These are phyloP conservation scores for Xylaria arbuscula DNA, from an alignment of 2,329 filamentous ascomycete species.

Conservation along the genomic window DNA sequence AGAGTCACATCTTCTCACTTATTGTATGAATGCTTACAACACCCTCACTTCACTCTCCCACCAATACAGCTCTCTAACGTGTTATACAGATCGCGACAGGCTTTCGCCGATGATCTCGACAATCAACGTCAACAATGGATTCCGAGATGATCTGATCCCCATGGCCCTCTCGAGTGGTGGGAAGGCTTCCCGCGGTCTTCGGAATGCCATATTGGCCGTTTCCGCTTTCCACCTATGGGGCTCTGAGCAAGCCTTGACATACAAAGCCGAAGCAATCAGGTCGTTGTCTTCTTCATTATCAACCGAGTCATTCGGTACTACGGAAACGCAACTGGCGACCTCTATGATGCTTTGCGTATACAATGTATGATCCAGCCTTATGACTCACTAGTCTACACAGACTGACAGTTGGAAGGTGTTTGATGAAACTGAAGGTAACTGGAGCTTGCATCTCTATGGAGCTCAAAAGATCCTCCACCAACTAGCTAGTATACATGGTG, in stretches of 20 bases:
- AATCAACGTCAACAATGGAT: slow-evolving; percentile 59
- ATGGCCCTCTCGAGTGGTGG: slow-evolving; percentile 56
- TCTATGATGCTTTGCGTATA: slow-evolving; percentile 65
- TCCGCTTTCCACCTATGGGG: slow-evolving; percentile 57
- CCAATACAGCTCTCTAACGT: slow-evolving; percentile 27
- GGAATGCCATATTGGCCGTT: slow-evolving; percentile 59
- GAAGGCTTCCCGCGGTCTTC: slow-evolving; percentile 53
- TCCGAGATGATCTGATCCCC: slow-evolving; percentile 58
- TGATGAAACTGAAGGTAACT: slow-evolving; percentile 60
- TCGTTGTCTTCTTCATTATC: slow-evolving; percentile 54
- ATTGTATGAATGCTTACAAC: slow-evolving; percentile 43
- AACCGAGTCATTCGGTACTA: slow-evolving; percentile 46
- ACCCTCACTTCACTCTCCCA: background rate
- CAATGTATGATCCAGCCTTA: slow-evolving; percentile 52
- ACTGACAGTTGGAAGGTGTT: slow-evolving; percentile 54
- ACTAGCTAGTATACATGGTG: slow-evolving; percentile 45
- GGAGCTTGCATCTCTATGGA: slow-evolving; percentile 58
- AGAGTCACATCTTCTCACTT: slow-evolving; percentile 48
- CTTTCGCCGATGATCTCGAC: slow-evolving; percentile 61
- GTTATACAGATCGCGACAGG: slow-evolving; percentile 51
- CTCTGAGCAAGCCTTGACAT: slow-evolving; percentile 54
- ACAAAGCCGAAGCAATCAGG: slow-evolving; percentile 57
- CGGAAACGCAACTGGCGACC: slow-evolving; percentile 57
- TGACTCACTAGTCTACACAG: background rate
- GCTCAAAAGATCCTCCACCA: slow-evolving; percentile 53